Base-by-base conservation (phyloP, 768 basidiomycete genomes). In the Kwoniella heveanensis region DNA sequence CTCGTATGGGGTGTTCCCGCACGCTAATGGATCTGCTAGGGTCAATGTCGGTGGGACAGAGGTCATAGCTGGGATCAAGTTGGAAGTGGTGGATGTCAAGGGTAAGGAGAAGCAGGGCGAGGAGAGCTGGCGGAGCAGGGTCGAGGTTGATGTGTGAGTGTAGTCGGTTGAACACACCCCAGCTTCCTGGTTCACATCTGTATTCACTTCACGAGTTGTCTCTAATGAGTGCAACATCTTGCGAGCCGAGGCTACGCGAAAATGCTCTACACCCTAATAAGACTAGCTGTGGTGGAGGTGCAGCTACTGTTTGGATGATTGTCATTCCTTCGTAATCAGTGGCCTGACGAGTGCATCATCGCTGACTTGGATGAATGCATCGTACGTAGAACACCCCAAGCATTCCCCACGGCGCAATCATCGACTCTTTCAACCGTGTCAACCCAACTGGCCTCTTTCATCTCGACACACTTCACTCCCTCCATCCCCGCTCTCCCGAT, bases 61-160 rank as follows among this genome's bases (percentile, higher is more conserved):
- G 56, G 73, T 80, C 0, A 56, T 80, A 19, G 79, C 74, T 1
- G 79, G 79, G 7, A 71, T 80, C 47, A 67, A 74, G 59, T 57
- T 80, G 49, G 79, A 80, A 59, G 79, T 80, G 3, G 72, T 65
- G 2, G 76, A 78, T 65, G 64, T 66, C 15, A 57, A 30, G 6
- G 46, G 56, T 1, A 58, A 55, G 36, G 67, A 64, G 52, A 58
- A 22, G 32, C 54, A 48, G 22, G 67, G 68, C 15, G 64, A 51
- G 9, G 70, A 71, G 25, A 65, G 68, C 17, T 78, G 77, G 72
- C 67, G 72, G 54, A 64, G 67, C 19, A 69, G 57, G 29, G 74
- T 80, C 19, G 77, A 78, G 27, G 79, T 80, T 37, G 79, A 80
- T 64, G 73, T 80, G 78, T 79, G 57, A 69, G 78, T 66, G 50